Base-by-base conservation (phyloP, 1,139 yeast genomes). In the Meyerozyma elateridarum region DNA sequence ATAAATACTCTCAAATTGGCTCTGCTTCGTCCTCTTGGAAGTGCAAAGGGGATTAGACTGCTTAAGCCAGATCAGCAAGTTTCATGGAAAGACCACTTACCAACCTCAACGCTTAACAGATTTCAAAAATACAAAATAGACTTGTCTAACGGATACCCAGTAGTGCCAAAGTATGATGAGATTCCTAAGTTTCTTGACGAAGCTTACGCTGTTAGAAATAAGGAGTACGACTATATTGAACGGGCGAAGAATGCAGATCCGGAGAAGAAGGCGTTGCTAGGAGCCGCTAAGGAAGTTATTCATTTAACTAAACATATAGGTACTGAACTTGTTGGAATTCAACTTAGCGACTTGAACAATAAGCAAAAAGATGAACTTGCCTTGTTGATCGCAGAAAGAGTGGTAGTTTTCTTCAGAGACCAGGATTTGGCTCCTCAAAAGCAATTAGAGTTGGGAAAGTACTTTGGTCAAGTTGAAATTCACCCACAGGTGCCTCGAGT, bases 261-360 rank as follows among this genome's bases (percentile, higher is more conserved):
- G 5, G 76, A 70, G 38, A 72, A 72, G 59, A 70, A 66, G 48
- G 71, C 74, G 5, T 49, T 73, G 29, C 59, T 73, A 28, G 64
- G 69, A n/a, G 76, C 76, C 34, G 78, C 75, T 14, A 61, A 52
- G 35, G 70, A 70, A 44, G 76, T 73, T 13, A 60, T 44, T 25
- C 41, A 73, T 37, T 55, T 71, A 41, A 69, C 77, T 29, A 67
- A 64, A 37, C 64, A 68, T 37, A 54, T 72, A 37, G 80, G 80
- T 37, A 72, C 78, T n/a, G 79, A 73, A 46, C 61, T 76, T 45
- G 67, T 70, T 31, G 79, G 78, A 2, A 50, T 74, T 34, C 79
- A 75, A 49, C 53, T 74, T 35, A 51, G 54, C 12, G 74, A 72
- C 20, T 60, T 75, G 40, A 59, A 48, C 34, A 72, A 72, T 41